phyloP scores from a whole-genome alignment of 495 filamentous ascomycete species.

The Podospora australis region DNA sequence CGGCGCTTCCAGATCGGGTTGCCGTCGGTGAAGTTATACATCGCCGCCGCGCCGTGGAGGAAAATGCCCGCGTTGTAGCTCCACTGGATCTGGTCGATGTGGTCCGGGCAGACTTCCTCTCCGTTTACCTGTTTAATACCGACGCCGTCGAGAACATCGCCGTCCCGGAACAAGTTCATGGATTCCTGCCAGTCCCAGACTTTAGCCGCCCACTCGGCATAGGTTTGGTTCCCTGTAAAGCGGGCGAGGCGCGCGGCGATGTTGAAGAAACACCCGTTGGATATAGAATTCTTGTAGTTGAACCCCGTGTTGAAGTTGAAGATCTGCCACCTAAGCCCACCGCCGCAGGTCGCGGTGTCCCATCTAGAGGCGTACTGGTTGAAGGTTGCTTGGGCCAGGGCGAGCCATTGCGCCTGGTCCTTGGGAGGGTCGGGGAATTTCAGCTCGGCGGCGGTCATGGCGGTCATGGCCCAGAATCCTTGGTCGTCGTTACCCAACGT shows the following conservation, averaged over 20 bases:
- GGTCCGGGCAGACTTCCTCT: constrained; percentile 43
- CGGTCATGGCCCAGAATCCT: constrained; percentile 78
- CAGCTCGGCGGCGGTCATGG: constrained; percentile 74
- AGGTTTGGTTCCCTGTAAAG: constrained; percentile 72
- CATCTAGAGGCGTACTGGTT: constrained; percentile 64
- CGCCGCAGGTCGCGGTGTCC: constrained; percentile 61
- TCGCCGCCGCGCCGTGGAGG: constrained; percentile 65
- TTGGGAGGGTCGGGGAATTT: constrained; percentile 61
- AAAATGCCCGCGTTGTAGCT: constrained; percentile 71
- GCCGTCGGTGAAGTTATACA: constrained; percentile 62
- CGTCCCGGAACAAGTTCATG: constrained; percentile 53
- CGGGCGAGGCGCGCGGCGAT: constrained; percentile 67
- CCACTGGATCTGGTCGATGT: constrained; percentile 62
- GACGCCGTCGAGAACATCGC: constrained; percentile 64
- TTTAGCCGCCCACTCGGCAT: constrained; percentile 66
- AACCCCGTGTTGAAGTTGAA: constrained; percentile 75
- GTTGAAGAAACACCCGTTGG: constrained; percentile 76
- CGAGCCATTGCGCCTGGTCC: constrained; percentile 67
- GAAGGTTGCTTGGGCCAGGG: constrained; percentile 72
- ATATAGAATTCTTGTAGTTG: constrained; percentile 73
- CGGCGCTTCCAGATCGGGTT: constrained; percentile 53
- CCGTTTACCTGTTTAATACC: constrained; percentile 35
- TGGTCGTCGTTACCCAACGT: constrained; percentile 81
- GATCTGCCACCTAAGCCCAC: constrained; percentile 83
- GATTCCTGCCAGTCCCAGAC: constrained; percentile 62